Percentiles rank a stretch among this genome's conserved stretches.
These are phyloP conservation scores for Luvunga scandens DNA, from an alignment of 345 rosid genomes.

Conservation along the genomic window DNA sequence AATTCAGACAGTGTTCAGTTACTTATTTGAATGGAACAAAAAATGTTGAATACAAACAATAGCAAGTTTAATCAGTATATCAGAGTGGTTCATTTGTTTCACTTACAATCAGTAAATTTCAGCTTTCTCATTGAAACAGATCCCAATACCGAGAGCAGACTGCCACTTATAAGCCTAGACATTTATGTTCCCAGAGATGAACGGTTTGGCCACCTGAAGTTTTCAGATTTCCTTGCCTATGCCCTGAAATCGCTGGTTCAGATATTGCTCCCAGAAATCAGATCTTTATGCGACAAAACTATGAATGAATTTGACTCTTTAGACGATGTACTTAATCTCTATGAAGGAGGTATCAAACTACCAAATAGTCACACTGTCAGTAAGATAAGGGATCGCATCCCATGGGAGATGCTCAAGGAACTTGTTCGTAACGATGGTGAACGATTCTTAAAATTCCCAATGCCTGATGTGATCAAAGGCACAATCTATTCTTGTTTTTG, in stretches of 20 bases:
- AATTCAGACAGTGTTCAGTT: neutral
- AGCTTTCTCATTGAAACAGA: constrained; percentile 34
- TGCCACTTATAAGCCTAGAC: constrained; percentile 64
- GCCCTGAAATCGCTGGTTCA: constrained; percentile 68
- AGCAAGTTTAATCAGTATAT: neutral
- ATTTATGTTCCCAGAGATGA: constrained; percentile 95
- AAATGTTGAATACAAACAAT: neutral
- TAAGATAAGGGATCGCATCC: constrained; percentile 61
- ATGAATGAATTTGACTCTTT: constrained; percentile 80
- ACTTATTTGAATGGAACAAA: neutral
- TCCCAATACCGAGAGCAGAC: constrained; percentile 59
- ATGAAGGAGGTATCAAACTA: constrained; percentile 61
- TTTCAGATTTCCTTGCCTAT: constrained; percentile 85
- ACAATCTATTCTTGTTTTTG: neutral
- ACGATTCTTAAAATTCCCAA: constrained; percentile 62
- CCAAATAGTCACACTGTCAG: constrained; percentile 28
- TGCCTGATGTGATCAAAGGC: constrained; percentile 90
- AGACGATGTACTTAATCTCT: constrained; percentile 61
- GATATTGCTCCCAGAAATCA: constrained; percentile 61
- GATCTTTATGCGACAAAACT: constrained; percentile 68
- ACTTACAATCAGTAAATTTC: constrained; percentile 16
- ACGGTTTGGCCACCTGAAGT: constrained; percentile 68
- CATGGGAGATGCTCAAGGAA: constrained; percentile 89
- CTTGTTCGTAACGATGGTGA: constrained; percentile 83
- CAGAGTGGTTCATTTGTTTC: neutral